Base-by-base conservation (phyloP, 208 protist genomes). In the Strigomonas culicis region DNA sequence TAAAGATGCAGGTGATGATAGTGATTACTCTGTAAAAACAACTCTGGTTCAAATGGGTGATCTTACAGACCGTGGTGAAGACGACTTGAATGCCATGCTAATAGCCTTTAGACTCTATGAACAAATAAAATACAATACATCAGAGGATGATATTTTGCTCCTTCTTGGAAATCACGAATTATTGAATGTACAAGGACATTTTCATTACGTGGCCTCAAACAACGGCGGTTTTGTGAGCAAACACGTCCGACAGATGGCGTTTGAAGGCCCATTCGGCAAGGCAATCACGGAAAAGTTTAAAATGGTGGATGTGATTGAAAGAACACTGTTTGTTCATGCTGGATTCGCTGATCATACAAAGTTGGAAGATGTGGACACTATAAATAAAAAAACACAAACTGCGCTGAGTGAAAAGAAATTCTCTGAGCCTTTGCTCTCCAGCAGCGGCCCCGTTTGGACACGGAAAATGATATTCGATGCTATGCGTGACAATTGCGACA, bases 111-210 rank as follows among this genome's bases (percentile, higher is more conserved):
- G 55, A 46, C 65, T 83, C 69, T 58, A 76, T 62, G 64, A 73
- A 36, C 67, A 78, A 21, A 61, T 67, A 27, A 21, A 60, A 22
- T 8, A 46, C 13, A n/a, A 21, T 27, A 21, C 43, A 17, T 30
- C 46, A 6, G n/a, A 65, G 11, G 81, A 79, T 50, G 70, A 79
- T 47, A 50, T 92, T 19, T 65, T 84, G 15, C 56, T 77, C 10
- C 50, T 92, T 39, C 27, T 92, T 11, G 84, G 84, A 19, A 92
- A 92, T 63, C 84, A 92, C 70, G 84, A 92, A 53, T 31, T 88
- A 28, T 66, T 92, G 52, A 88, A 88, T 57, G 49, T 92, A 43
- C 59, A 79, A 47, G 71, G 72, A 17, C 52, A 72, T 24, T 74
- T 77, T 59, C 57, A 79, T 58, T 88, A 84, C 59, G 81, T 88